A percentile compares a stretch with the other conserved stretches of the same genome.
phyloP scores from a whole-genome alignment of 2,329 filamentous ascomycete genomes.

The Calonectria multiphialidica region DNA sequence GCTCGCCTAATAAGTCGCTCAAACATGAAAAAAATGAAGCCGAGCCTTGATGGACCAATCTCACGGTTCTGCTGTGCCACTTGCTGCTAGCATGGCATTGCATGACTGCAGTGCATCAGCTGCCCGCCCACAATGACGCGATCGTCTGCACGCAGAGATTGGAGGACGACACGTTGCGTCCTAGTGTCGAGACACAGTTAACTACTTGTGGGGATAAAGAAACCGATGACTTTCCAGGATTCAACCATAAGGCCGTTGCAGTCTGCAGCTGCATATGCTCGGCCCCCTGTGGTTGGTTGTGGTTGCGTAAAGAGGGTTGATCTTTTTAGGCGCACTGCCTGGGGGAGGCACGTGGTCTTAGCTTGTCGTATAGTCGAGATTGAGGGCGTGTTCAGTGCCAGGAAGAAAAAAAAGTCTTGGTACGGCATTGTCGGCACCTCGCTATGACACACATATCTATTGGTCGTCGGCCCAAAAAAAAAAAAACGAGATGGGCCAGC shows the following conservation, averaged over 20 bases:
- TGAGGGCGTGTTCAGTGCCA: conserved; percentile 40
- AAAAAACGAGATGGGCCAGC: conserved; percentile 29
- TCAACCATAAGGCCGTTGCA: conserved; percentile 30
- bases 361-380: conserved; percentile 41
- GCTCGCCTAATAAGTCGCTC: conserved; percentile 26
- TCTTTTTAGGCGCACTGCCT: conserved; percentile 32
- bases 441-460: conserved; percentile 31
- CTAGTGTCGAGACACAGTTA: conserved; percentile 33
- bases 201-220: conserved; percentile 24
- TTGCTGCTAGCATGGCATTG: conserved; percentile 40
- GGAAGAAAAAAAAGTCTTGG: conserved; percentile 40
- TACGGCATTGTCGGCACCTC: conserved; percentile 45
- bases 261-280: conserved; percentile 31
- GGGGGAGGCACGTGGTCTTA: conserved; percentile 39
- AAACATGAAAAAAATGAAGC: conserved; percentile 26
- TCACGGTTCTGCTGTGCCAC: conserved; percentile 39
- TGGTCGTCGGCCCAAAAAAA: conserved; percentile 19
- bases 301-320: conserved; percentile 34
- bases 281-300: conserved; percentile 34
- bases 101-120: conserved; percentile 44
- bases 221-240: conserved; percentile 26
- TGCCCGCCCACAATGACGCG: conserved; percentile 43
- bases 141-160: conserved; percentile 42
- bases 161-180: conserved; percentile 37
- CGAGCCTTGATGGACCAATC: conserved; percentile 36